phyloP scores from a whole-genome alignment of 352 stramenopile genomes.

The Phytophthora sp. region DNA sequence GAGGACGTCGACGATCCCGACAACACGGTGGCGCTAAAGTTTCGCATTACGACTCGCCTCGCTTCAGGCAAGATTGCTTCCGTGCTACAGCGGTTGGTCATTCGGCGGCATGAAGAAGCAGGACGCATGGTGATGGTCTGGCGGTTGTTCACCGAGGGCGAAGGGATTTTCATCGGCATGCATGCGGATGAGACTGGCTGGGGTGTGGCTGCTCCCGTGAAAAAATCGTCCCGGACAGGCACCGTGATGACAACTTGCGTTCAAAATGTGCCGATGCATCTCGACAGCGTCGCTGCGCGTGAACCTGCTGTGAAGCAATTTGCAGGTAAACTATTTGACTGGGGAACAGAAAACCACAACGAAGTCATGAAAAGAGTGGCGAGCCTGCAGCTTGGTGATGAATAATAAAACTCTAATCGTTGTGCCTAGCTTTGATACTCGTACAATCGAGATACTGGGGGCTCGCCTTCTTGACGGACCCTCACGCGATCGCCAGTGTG shows the following conservation, averaged over 20 bases:
- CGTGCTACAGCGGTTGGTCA: slow-evolving; percentile 17
- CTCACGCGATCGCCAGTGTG: slow-evolving; percentile 44
- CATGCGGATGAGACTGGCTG: slow-evolving; percentile 22
- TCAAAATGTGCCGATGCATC: slow-evolving; percentile 22
- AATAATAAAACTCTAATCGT: too few species aligned
- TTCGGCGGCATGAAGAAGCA: slow-evolving; percentile 13
- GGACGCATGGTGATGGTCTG: slow-evolving; percentile 23
- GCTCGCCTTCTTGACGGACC: slow-evolving; percentile 63
- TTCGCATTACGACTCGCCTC: slow-evolving; percentile 11
- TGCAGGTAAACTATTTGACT: slow-evolving; percentile 9
- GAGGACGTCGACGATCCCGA: slow-evolving; percentile 4
- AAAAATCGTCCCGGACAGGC: not conserved
- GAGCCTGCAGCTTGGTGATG: too few species aligned
- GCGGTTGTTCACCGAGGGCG: slow-evolving; percentile 24
- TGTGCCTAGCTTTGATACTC: too few species aligned
- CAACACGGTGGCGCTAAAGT: slow-evolving; percentile 24
- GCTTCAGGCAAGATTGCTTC: slow-evolving; percentile 6
- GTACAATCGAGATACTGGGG: too few species aligned
- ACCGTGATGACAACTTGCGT: slow-evolving; percentile 13
- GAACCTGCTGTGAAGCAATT: slow-evolving; percentile 8
- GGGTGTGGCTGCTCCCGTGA: slow-evolving; percentile 3
- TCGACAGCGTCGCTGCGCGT: not conserved
- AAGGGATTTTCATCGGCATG: slow-evolving; percentile 25
- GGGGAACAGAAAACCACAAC: too few species aligned
- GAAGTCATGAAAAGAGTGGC: too few species aligned